Percentiles rank a stretch among this genome's conserved stretches.
phyloP scores from a whole-genome alignment of 2,329 filamentous ascomycete genomes.

The Fusarium haematococcum region DNA sequence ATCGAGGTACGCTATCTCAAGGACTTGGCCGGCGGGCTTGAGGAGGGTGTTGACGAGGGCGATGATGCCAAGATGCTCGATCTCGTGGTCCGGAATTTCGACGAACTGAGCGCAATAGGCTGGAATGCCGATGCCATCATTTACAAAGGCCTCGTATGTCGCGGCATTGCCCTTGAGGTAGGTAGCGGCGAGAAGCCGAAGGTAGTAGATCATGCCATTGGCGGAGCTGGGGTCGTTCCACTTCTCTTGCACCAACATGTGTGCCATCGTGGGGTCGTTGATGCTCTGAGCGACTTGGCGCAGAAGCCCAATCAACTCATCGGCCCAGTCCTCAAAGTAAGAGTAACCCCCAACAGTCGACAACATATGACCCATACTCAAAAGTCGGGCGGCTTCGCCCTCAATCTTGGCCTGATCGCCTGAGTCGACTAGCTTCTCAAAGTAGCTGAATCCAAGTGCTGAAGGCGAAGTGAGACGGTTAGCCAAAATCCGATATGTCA shows the following conservation, averaged over 20 bases:
- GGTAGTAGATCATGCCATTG: slow-evolving; percentile 86
- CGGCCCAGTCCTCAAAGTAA: slow-evolving; percentile 83
- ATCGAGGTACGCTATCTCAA: slow-evolving; percentile 93
- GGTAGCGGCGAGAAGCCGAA: slow-evolving; percentile 82
- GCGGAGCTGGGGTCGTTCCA: slow-evolving; percentile 81
- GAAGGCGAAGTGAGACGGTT: slow-evolving; percentile 17
- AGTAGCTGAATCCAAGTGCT: slow-evolving; percentile 95
- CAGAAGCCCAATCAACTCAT: slow-evolving; percentile 78
- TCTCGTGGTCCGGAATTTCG: slow-evolving; percentile 82
- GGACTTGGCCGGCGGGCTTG: slow-evolving; percentile 79
- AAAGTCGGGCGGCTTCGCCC: slow-evolving; percentile 78
- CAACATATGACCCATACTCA: slow-evolving; percentile 77
- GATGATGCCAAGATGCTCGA: slow-evolving; percentile 88
- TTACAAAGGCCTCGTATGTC: slow-evolving; percentile 79
- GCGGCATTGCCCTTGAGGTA: slow-evolving; percentile 82
- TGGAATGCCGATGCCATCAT: slow-evolving; percentile 69
- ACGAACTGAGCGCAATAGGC: slow-evolving; percentile 78
- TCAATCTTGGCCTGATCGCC: slow-evolving; percentile 74
- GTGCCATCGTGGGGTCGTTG: slow-evolving; percentile 67
- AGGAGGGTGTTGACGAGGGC: slow-evolving; percentile 83
- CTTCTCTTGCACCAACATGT: slow-evolving; percentile 65
- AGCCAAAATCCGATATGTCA: slow-evolving; percentile 26
- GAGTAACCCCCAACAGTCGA: slow-evolving; percentile 78
- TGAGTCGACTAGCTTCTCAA: slow-evolving; percentile 81
- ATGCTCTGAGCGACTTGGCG: slow-evolving; percentile 71